Percentiles rank a stretch among this genome's conserved stretches.
Evolutionary conservation across 2,329 filamentous ascomycete species (phyloP).

Genomic region (Fusarium austroafricanum): DNA sequence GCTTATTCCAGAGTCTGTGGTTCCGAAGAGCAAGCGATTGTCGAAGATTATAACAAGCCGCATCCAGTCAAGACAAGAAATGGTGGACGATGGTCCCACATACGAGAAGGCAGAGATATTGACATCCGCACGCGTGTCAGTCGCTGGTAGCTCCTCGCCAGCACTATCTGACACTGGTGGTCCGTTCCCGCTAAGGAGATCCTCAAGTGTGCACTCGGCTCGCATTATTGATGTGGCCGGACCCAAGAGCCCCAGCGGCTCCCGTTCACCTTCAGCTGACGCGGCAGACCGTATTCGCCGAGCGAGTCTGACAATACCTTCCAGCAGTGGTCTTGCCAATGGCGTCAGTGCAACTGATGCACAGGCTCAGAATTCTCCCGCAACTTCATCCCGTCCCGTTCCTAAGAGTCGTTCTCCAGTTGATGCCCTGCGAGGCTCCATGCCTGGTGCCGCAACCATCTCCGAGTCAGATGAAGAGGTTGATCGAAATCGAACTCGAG

Average conservation of each 20-base stretch:
- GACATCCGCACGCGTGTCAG: conserved; percentile 67
- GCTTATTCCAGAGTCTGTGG: conserved; percentile 15
- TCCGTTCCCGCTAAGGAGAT: conserved; percentile 52
- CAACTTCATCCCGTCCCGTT: conserved; percentile 38
- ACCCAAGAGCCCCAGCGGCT: conserved; percentile 63
- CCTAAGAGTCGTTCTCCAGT: conserved; percentile 49
- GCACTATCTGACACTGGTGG: conserved; percentile 60
- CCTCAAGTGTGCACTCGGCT: conserved; percentile 65
- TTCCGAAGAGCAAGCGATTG: conserved; percentile 36
- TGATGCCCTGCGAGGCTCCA: conserved; percentile 48
- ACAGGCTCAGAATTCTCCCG: conserved; percentile 42
- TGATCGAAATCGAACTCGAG: conserved; percentile 32
- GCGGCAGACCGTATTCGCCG: conserved; percentile 57
- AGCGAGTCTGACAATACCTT: conserved; percentile 50
- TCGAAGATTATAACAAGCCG: conserved; percentile 45
- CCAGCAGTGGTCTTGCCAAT: conserved; percentile 54
- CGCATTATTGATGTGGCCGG: conserved; percentile 68
- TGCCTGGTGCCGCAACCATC: conserved; percentile 52
- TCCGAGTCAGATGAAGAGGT: conserved; percentile 58
- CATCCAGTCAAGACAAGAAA: conserved; percentile 26
- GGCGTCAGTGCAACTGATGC: conserved; percentile 56
- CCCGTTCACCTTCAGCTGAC: conserved; percentile 62
- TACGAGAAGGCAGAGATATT: conserved; percentile 70
- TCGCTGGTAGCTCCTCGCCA: conserved; percentile 63
- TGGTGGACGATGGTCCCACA: conserved; percentile 55